A percentile compares a stretch with the other conserved stretches of the same genome.
These are phyloP conservation scores for Pseudoturritis turrita DNA, from an alignment of 345 rosid species.

Conservation along the genomic window DNA sequence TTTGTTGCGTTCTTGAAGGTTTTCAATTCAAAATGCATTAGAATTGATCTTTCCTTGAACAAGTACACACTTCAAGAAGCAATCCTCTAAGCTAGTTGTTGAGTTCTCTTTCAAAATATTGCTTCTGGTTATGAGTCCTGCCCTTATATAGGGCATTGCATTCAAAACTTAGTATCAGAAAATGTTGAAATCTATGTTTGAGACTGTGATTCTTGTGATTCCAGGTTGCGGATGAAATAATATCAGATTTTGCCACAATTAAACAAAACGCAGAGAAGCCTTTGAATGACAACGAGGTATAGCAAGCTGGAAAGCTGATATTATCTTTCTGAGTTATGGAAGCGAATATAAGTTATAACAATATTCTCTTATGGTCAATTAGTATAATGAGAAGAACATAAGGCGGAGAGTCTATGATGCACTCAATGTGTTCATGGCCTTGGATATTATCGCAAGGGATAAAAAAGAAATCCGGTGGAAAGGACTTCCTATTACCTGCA, in stretches of 20 bases:
- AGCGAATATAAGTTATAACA: neutral
- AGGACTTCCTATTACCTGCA: slow-evolving; percentile 36
- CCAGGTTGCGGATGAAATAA: slow-evolving; percentile 43
- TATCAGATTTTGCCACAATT: slow-evolving; percentile 35
- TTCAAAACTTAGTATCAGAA: neutral
- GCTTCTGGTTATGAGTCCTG: neutral
- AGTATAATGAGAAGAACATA: slow-evolving; percentile 46
- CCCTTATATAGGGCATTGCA: neutral
- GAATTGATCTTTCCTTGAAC: neutral
- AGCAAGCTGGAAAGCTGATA: neutral
- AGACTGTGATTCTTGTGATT: slow-evolving; percentile 19
- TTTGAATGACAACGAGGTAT: slow-evolving; percentile 43
- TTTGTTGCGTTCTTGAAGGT: neutral
- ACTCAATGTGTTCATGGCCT: slow-evolving; percentile 41
- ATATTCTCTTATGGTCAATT: neutral
- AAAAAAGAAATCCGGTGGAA: slow-evolving; percentile 49
- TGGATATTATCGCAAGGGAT: slow-evolving; percentile 40
- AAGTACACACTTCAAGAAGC: neutral
- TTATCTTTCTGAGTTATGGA: neutral
- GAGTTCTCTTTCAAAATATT: neutral
- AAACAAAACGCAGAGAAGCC: slow-evolving; percentile 22
- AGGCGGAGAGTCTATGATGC: slow-evolving; percentile 43
- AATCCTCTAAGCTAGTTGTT: neutral
- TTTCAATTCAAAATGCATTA: neutral
- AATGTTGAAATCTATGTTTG: neutral